Base-by-base conservation (phyloP, 2,329 filamentous ascomycete species). In the Mycogone perniciosa region DNA sequence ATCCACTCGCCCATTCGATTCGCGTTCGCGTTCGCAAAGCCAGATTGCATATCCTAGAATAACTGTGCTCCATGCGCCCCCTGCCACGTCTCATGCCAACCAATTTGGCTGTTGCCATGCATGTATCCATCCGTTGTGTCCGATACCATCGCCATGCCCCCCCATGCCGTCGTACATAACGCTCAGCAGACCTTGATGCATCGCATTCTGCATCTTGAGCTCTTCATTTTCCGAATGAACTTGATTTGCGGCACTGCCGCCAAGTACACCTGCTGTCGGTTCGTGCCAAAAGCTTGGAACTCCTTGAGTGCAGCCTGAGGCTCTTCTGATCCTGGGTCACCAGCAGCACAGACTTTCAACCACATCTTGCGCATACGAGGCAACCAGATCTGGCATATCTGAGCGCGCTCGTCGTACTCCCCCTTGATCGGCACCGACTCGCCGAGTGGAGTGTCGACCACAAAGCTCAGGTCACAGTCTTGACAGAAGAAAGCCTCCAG, bases 281-380 rank as follows among this genome's bases (percentile, higher is more conserved):
- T 57, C 4, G 51, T 42, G 1, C 57, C 61, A 33, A 68, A 66
- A 0, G 55, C 61, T 1, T 55, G 56, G 31, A 67, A 67, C n/a
- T 60, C 54, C 0, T 54, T 54, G 1, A 67, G n/a, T 0, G 57
- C 60, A 1, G 49, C 54, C 6, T 62, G 46, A 1, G 60, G 64
- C 34, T 61, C 62, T 1, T 52, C 35, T 0, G 63, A 62, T 4
- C 57, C 64, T 0, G 61, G 57, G 0, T 48, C 44, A 1, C 65
- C 64, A 1, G 60, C 62, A 0, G 51, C 55, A 46, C 66, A 69
- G 0, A 48, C 60, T 7, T 58, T 54, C 2, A 59, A 54, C 60
- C 64, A 71, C 56, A 67, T 60, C 1, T 44, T 56, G n/a, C 69
- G 67, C 67, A 71, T 71, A 5, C 69, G 64, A 1, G 64, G 63